These are phyloP conservation scores for Oidiodendron maius DNA, from an alignment of 495 filamentous ascomycete genomes.

Conservation along the genomic window DNA sequence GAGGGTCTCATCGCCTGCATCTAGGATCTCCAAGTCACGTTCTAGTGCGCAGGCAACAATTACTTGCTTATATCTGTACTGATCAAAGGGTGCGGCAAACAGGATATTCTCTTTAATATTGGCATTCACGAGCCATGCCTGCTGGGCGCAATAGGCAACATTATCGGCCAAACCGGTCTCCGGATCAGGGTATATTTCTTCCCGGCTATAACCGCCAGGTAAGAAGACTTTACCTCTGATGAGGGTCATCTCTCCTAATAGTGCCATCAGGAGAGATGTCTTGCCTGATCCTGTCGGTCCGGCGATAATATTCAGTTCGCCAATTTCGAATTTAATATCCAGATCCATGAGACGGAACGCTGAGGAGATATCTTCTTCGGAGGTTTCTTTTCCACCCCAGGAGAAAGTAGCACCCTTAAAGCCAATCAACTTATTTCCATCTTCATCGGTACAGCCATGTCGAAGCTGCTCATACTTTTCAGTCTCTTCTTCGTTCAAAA, in stretches of 20 bases:
- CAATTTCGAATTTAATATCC: conserved; percentile 25
- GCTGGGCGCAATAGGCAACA: conserved; percentile 94
- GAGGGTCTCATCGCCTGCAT: conserved; percentile 86
- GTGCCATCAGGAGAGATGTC: conserved; percentile 89
- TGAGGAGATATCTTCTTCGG: conserved; percentile 23
- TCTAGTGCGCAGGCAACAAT: conserved; percentile 90
- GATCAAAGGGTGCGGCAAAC: conserved; percentile 78
- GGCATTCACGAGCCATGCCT: conserved; percentile 95
- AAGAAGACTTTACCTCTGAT: conserved; percentile 76
- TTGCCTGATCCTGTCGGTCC: conserved; percentile 94
- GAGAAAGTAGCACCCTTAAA: conserved; percentile 79
- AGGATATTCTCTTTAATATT: conserved; percentile 96
- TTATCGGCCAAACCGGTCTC: conserved; percentile 85
- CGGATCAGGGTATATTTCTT: conserved; percentile 75
- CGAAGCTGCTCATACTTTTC: conserved; percentile 90
- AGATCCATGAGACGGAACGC: conserved; percentile 41
- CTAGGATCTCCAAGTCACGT: conserved; percentile 86
- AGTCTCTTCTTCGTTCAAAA: conserved; percentile 89
- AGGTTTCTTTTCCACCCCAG: conserved; percentile 61
- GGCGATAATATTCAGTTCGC: conserved; percentile 74
- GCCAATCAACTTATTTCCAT: conserved; percentile 64
- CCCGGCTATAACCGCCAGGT: conserved; percentile 72
- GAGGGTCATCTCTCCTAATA: conserved; percentile 94
- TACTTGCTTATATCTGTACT: conserved; percentile 80
- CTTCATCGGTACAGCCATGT: conserved; percentile 51